Conservation (phyloP, 345 rosid species). For the Eucalyptus urophylla region DNA sequence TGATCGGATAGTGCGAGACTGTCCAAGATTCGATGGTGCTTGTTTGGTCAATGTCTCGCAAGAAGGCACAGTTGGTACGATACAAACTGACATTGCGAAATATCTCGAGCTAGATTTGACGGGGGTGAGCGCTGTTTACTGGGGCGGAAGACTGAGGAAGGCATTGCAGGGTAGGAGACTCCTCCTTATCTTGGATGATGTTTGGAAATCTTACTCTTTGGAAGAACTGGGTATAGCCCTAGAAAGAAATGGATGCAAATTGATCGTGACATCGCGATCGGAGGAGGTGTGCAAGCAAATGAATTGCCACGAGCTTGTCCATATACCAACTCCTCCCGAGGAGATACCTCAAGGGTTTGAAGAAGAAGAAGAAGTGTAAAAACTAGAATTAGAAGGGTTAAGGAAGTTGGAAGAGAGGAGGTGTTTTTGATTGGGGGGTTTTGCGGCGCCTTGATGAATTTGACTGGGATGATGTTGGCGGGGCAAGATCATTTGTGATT, state of each 20-base stretch:
- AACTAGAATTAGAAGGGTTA: background rate
- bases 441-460: too few species aligned
- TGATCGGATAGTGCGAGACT: background rate
- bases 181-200: background rate
- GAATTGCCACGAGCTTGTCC: background rate
- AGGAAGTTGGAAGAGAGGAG: background rate
- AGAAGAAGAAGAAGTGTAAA: background rate
- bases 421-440: background rate
- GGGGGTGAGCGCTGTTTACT: background rate
- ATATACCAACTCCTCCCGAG: background rate
- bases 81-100: background rate
- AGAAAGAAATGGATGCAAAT: background rate
- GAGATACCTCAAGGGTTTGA: background rate
- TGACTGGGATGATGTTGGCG: too few species aligned
- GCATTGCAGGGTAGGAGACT: background rate
- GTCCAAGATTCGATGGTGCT: background rate
- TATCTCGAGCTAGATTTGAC: background rate
- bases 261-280: background rate
- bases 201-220: background rate
- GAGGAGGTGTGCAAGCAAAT: background rate
- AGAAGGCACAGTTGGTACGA: background rate
- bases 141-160: background rate
- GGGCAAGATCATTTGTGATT: too few species aligned
- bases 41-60: background rate
- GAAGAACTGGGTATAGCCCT: background rate